Base-by-base conservation (phyloP, 768 basidiomycete species). In the Kwoniella dejecticola region DNA sequence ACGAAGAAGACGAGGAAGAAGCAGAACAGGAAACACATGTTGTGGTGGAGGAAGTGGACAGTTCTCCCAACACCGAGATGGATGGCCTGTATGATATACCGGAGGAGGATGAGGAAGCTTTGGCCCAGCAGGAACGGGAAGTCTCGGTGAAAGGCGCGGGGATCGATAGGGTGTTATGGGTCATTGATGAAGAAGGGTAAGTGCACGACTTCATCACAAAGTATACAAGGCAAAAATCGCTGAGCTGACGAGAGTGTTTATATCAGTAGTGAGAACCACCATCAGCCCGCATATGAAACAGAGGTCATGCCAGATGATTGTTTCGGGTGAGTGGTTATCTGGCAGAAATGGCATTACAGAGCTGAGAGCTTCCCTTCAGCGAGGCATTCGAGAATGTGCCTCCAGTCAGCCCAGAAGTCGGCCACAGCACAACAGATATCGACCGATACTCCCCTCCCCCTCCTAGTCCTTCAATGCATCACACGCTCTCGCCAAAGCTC, bases 391-490 rank as follows among this genome's bases (percentile, higher is more conserved):
- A n/a, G n/a, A n/a, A n/a, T n/a, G n/a, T n/a, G n/a, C n/a, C n/a
- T n/a, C n/a, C n/a, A n/a, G n/a, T n/a, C n/a, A n/a, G n/a, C n/a
- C n/a, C n/a, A n/a, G n/a, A n/a, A n/a, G n/a, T n/a, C n/a, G n/a
- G n/a, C n/a, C n/a, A n/a, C n/a, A n/a, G n/a, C n/a, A n/a, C n/a
- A n/a, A n/a, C n/a, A n/a, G n/a, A n/a, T n/a, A 24, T 60, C 31
- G 50, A 60, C 33, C 59, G 40, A 4, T 47, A 40, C n/a, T 60
- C 50, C 29, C 42, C 59, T 17, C 59, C 59, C 17, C 59, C 59
- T 15, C 59, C 59, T 21, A 60, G 59, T 46, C 59, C 59, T 13
- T 40, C 26, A 6, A 19, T 60, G 30, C 33, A 27, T 27, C 12
- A 50, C 26, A 26, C 50, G 8, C 59, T 29, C 26, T 52, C 52